A percentile compares a stretch with the other conserved stretches of the same genome.
Conservation (phyloP, 2,329 filamentous ascomycete species). For the Elsinoe arachidis region DNA sequence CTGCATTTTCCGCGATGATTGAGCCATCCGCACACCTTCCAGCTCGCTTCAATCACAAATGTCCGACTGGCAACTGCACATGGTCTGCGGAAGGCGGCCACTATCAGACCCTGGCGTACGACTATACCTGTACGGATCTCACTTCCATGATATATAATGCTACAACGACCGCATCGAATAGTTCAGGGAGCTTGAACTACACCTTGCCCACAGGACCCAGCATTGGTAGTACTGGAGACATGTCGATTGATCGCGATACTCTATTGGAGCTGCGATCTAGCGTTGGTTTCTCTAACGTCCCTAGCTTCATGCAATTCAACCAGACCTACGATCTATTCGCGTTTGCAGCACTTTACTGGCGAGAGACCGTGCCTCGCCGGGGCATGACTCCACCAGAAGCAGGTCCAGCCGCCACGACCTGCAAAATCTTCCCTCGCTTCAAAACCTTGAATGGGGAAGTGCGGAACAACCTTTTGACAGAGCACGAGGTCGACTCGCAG, state of each 20-base stretch:
- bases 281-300: slow-evolving; percentile 16
- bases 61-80: not conserved
- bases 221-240: not conserved
- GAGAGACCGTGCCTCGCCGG: not conserved
- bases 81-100: not conserved
- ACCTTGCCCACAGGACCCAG: not conserved
- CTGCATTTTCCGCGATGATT: slow-evolving; percentile 1
- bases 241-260: not conserved
- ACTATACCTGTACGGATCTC: not conserved
- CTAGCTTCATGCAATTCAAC: slow-evolving; percentile 20
- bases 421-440: not conserved
- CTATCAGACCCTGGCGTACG: not conserved
- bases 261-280: not conserved
- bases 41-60: not conserved
- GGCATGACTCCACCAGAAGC: not conserved
- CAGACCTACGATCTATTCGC: slow-evolving; percentile 17
- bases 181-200: not conserved
- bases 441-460: not conserved
- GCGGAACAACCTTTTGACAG: not conserved
- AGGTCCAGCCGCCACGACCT: not conserved
- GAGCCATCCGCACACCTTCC: not conserved
- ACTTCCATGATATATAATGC: not conserved
- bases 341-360: slow-evolving; percentile 14
- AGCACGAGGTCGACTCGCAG: not conserved
- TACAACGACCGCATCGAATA: not conserved